Base-by-base conservation (phyloP, 257 asterid genomes). In the Jasminum sambac region DNA sequence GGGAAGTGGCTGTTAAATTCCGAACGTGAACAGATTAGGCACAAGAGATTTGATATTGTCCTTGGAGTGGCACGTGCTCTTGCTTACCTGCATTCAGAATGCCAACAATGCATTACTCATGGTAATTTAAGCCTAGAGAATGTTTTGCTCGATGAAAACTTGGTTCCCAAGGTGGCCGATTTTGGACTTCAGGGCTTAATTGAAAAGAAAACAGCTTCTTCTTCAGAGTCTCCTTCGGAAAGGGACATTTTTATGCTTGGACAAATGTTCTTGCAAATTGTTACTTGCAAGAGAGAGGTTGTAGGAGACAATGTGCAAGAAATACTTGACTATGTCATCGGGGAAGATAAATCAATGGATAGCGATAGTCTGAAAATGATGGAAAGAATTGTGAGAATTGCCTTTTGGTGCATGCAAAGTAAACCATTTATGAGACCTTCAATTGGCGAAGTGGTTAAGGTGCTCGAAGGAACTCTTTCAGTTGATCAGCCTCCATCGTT, bases 401-500 rank as follows among this genome's bases (percentile, higher is more conserved):
- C 95, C 0, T 79, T 88, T 3, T 86, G 95, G 92, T 88, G 95
- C 63, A 86, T 83, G 90, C 92, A 88, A 69, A 74, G 44, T 23
- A 87, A 82, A 68, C 86, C 90, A 6, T 86, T 80, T 71, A 19
- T 84, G 84, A 86, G 95, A 65, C 95, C 95, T 57, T 79, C 91
- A 0, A 84, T 85, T 0, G 80, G 84, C 6, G 95, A 88, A 74
- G 95, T 86, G 73, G 84, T 86, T 13, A 88, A 88, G 85, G 95
- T 88, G 9, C 80, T 88, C 6, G 90, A 88, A 71, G 95, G 95
- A 48, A 80, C 86, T 8, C 84, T 86, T 11, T 88, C 95, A 2
- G 92, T 88, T 0, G 95, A 88, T 57, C 76, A 78, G 41, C 89
- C 92, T 5, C 95, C 95, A 5, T 83, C 90, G 2, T 83, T 87